Conservation (phyloP, 225 moss, liverwort and hornwort genomes). For the Straminergon stramineum region DNA sequence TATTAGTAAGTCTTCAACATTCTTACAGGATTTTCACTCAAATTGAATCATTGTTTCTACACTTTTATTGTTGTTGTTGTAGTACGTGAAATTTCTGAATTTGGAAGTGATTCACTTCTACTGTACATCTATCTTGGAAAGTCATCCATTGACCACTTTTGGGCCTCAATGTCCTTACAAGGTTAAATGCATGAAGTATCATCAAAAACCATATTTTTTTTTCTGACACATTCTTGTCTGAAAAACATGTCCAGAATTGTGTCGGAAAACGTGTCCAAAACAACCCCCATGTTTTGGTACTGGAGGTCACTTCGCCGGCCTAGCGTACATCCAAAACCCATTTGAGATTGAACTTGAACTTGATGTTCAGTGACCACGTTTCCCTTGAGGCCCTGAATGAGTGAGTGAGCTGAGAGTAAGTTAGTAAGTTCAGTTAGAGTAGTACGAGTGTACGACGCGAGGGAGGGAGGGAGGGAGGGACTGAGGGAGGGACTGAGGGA, state of each 20-base stretch:
- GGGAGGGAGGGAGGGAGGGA: background rate
- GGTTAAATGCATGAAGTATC: too few relatives aligned
- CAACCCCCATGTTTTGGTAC: too few relatives aligned
- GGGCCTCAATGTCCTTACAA: accelerated
- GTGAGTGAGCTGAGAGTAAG: too few relatives aligned
- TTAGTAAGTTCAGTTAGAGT: too few relatives aligned
- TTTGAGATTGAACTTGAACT: background rate
- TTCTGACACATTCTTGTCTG: background rate
- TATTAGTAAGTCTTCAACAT: accelerated
- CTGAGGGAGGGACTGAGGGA: too few relatives aligned
- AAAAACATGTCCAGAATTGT: background rate
- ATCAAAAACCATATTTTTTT: background rate
- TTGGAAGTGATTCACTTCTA: background rate
- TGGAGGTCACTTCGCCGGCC: background rate
- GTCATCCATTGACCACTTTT: background rate
- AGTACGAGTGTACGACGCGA: background rate
- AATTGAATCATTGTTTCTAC: background rate
- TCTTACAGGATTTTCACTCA: accelerated
- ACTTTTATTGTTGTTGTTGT: too few relatives aligned
- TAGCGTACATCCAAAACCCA: background rate
- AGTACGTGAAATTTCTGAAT: background rate
- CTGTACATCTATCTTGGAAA: too few relatives aligned
- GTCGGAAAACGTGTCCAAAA: background rate
- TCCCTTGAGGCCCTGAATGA: too few relatives aligned
- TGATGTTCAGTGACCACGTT: background rate